These are phyloP conservation scores for Auricularia heimuer DNA, from an alignment of 768 basidiomycete species.

Conservation along the genomic window DNA sequence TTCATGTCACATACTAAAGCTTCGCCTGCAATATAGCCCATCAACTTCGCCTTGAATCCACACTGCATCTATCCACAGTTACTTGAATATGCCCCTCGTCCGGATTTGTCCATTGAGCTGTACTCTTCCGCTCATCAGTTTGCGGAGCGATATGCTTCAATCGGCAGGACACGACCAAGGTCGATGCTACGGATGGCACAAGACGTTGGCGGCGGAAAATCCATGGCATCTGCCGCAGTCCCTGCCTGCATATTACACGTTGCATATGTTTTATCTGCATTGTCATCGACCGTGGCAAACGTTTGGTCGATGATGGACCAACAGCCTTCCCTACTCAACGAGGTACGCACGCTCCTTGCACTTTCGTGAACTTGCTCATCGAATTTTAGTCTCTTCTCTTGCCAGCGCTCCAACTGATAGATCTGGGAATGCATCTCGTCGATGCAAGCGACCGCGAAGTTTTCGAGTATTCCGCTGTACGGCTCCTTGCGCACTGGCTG, in stretches of 20 bases:
- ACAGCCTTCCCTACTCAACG: background rate
- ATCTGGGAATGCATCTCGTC: conserved; percentile 34
- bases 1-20: conserved; percentile 4
- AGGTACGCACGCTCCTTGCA: background rate
- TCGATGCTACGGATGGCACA: background rate
- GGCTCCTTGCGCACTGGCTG: conserved; percentile 49
- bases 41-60: conserved; percentile 38
- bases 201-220: background rate
- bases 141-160: too few species aligned
- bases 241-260: background rate
- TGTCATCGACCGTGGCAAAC: background rate
- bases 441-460: conserved; percentile 25
- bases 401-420: conserved; percentile 29
- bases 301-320: too few species aligned
- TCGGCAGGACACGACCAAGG: background rate
- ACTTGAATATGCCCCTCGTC: background rate
- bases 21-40: conserved; percentile 32
- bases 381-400: conserved; percentile 22
- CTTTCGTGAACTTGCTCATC: background rate
- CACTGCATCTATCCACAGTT: background rate
- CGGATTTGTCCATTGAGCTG: background rate
- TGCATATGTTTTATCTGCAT: background rate
- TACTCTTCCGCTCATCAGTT: too few species aligned
- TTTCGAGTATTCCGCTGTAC: conserved; percentile 60
- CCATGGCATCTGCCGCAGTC: background rate